Base-by-base conservation (phyloP, 73 alveolate genomes). In the Paramecium octaurelia region DNA sequence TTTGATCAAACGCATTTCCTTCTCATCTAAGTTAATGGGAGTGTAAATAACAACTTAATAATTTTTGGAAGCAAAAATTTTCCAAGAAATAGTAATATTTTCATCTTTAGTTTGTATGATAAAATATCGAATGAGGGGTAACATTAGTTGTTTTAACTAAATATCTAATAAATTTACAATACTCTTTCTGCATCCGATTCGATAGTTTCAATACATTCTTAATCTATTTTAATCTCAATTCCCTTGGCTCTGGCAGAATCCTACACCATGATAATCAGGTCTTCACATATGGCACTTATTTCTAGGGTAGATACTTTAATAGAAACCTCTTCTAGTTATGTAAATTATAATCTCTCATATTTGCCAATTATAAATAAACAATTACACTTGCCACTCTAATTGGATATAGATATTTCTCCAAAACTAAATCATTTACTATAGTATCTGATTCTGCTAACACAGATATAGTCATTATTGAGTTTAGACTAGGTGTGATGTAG, bases 21-120 rank as follows among this genome's bases (percentile, higher is more conserved):
- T 80, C 2, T 80, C 91, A 21, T 80, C 91, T 0, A 80, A 4
- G 10, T 44, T 23, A 4, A 31, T 42, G 21, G 91, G 43, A 42
- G 91, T 43, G 9, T 24, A 12, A n/a, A 80, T 43, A 2, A 29
- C 46, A 14, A 80, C 46, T 29, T 40, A 80, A 44, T 21, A 80
- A 3, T 3, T 24, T 23, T 46, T 80, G 8, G 27, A 46, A 31
- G 44, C 76, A 14, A 80, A 23, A 8, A 11, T 8, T 44, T 46
- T 44, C 46, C 70, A 44, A 42, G 46, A 7, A n/a, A 80, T 42
- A 0, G 14, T 18, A 3, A 80, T 80, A 31, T 44, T 43, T 8
- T 48, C 91, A 80, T 80, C 91, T 80, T 48, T 80, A 4, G 91
- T 80, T 80, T 46, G n/a, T 80, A 8, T 80, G 12, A 80, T 48